phyloP scores from a whole-genome alignment of 768 basidiomycete genomes.

The Kwoniella bestiolae region DNA sequence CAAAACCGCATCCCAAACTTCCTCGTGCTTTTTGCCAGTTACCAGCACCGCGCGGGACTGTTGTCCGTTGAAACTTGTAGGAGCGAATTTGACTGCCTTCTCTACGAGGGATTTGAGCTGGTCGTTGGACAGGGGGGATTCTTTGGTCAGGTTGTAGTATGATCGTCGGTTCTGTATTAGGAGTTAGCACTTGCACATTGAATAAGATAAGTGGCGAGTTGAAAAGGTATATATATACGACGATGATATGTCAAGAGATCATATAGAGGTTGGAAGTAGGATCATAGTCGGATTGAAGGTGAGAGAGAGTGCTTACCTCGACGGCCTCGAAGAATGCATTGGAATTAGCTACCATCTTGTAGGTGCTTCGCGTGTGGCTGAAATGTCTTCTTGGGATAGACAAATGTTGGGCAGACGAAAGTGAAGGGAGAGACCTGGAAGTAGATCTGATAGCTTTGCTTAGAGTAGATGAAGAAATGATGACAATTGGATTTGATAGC shows the following conservation, averaged over 20 bases:
- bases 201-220: background rate
- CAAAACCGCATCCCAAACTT: constrained; percentile 51
- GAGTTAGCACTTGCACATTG: too few species aligned
- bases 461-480: background rate
- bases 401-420: background rate
- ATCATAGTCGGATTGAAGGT: too few species aligned
- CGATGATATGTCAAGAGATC: constrained; percentile 1
- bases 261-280: too few species aligned
- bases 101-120: constrained; percentile 54
- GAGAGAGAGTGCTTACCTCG: constrained; percentile 27
- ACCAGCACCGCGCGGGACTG: constrained; percentile 54
- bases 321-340: constrained; percentile 52
- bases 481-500: background rate
- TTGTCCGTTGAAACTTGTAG: constrained; percentile 58
- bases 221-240: background rate
- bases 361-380: background rate
- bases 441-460: constrained; percentile 2
- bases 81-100: constrained; percentile 54
- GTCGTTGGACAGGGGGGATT: constrained; percentile 48
- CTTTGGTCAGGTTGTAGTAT: constrained; percentile 53
- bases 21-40: constrained; percentile 48
- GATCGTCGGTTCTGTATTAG: constrained; percentile 50
- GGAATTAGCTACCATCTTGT: constrained; percentile 20
- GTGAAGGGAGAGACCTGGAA: background rate
- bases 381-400: background rate